Base-by-base conservation (phyloP, 1,284 basidiomycete genomes). In the Phellinidium pouzarii region DNA sequence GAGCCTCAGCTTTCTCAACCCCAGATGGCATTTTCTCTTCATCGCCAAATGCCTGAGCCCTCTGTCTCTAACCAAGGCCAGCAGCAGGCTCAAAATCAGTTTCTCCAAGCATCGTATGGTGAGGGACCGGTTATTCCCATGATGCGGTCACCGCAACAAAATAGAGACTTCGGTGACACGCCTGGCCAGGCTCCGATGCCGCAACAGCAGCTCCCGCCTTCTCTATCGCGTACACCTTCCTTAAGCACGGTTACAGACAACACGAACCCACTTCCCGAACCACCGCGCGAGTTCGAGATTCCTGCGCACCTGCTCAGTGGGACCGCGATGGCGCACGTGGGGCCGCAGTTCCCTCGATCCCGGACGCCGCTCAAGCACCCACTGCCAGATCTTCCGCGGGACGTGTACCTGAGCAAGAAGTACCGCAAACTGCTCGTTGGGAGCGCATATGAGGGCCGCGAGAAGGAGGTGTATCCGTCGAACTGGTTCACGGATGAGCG, bases 401-500 rank as follows among this genome's bases (percentile, higher is more conserved):
- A 57, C 40, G 55, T 57, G 4, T 57, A 53, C 40, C 36, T 34
- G 22, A 37, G 22, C n/a, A 48, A 31, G 43, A 48, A 48, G 25
- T 57, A 57, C 25, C 46, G 52, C 11, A 12, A 20, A 8, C 43
- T 57, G 4, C 27, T 49, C 19, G 42, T 50, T 36, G 55, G 55
- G 26, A 49, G 23, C 25, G 50, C 45, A 11, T 56, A 52, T 22
- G 43, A 27, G 42, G 37, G 50, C 36, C 38, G 29, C 8, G 19
- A 52, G 36, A 43, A 57, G 14, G 36, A 47, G 0, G 55, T 53
- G 11, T 53, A 50, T 34, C 55, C 55, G 4, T 26, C 31, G 19
- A 52, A 52, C 8, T 57, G 55, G 55, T 50, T 53, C 27, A 19
- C 42, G 31, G 53, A 46, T 20, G 50, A 49, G 17, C 48, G 36